phyloP scores from a whole-genome alignment of 306 rosid genomes.

The Sesbania bispinosa region DNA sequence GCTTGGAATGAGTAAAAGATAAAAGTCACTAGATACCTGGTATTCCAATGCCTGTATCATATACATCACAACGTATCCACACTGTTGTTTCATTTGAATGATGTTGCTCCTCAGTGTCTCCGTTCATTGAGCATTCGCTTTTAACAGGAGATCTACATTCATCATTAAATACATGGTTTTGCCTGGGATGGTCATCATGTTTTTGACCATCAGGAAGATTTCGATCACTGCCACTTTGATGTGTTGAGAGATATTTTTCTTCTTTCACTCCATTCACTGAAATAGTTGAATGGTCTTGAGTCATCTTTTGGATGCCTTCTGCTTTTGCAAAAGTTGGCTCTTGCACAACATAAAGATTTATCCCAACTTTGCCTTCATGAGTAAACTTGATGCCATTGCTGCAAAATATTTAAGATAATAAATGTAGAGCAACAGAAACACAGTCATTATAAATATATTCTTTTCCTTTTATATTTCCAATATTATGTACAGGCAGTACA shows the following conservation, averaged over 20 bases:
- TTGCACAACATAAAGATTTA: slow-evolving; percentile 53
- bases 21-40: slow-evolving; percentile 47
- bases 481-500: too few relatives aligned
- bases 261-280: slow-evolving; percentile 42
- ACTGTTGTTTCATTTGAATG: slow-evolving; percentile 50
- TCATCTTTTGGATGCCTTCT: slow-evolving; percentile 31
- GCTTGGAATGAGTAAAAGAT: neutral
- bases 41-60: slow-evolving; percentile 91
- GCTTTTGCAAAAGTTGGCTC: slow-evolving; percentile 44
- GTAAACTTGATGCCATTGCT: slow-evolving; percentile 92
- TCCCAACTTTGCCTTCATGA: slow-evolving; percentile 82
- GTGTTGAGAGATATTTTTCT: slow-evolving; percentile 35
- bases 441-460: neutral
- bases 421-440: neutral
- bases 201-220: slow-evolving; percentile 29
- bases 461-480: neutral
- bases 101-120: slow-evolving; percentile 40
- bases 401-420: slow-evolving; percentile 25
- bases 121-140: slow-evolving; percentile 45
- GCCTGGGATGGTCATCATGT: slow-evolving; percentile 31
- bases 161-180: slow-evolving; percentile 31
- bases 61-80: slow-evolving; percentile 80
- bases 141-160: slow-evolving; percentile 44
- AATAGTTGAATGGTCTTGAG: slow-evolving; percentile 26
- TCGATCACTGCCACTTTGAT: slow-evolving; percentile 29